Base-by-base conservation (phyloP, 768 basidiomycete genomes). In the Lanmaoa pseudosensibilis region DNA sequence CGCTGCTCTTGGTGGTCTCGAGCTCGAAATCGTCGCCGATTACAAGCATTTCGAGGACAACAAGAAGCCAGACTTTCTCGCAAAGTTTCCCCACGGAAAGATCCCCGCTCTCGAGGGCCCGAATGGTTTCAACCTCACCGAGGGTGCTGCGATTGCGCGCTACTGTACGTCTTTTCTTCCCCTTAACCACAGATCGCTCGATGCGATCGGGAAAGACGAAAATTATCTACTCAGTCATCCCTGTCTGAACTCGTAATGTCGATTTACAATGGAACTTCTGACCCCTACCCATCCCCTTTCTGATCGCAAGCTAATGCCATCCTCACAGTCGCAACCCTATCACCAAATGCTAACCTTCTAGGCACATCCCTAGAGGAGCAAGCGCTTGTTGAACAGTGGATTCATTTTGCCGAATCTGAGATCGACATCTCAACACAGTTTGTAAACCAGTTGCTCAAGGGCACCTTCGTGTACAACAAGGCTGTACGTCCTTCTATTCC, bases 301-400 rank as follows among this genome's bases (percentile, higher is more conserved):
- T 69, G 51, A 69, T 55, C 48, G 25, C 57, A 32, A 8, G 34
- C 62, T 68, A 30, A 68, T 27, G 9, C 6, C 10, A 46, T 41
- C 56, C 46, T 60, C 63, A 19, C 65, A 98, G 94, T 97, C 61
- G 88, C 92, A 47, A 60, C 76, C 34, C 80, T 89, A 50, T 83
- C 87, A 11, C 86, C 92, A 69, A 92, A 94, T 74, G 80, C 86
- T 55, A 84, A 80, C 45, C 85, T 99, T 44, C 78, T 94, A 33
- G 92, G 94, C 48, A 67, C 78, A 46, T 78, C 79, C 50, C 51
- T 67, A 43, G 78, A 91, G 69, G 88, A 92, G 27, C 75, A 80
- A 30, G 94, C 93, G 32, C 75, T 87, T 50, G 76, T 98, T 54
- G 85, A 92, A 64, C 92, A 96, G 72, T 99, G 94, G 94, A 67